Evolutionary conservation across 2,329 filamentous ascomycete genomes (phyloP), one percentile per base, ranked within the genome.

Genomic region (Fusarium virguliforme): DNA sequence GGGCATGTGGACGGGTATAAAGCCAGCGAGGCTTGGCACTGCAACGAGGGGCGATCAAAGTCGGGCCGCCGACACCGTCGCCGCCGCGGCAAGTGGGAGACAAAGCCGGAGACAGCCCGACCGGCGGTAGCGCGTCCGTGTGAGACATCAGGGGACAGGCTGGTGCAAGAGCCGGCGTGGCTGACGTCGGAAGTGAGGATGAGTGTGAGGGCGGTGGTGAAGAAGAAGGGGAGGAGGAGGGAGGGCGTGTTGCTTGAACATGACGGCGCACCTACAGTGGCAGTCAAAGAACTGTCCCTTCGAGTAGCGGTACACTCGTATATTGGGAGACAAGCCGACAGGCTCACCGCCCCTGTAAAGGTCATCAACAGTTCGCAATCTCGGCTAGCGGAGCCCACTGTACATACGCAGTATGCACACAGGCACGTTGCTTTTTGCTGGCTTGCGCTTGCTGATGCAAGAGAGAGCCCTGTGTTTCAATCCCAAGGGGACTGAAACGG

Each of bases 231-330:
- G 22, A 22, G 28, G 13, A 37, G 18, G 34, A 32, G 5, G 24
- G 13, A 22, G 22, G 18, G 18, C 46, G 30, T 30, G 26, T 30
- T 51, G 30, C 40, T 56, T 37, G 32, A 46, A 53, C 32, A 41
- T 13, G 35, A 30, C 28, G 54, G 43, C 43, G 43, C 18, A 75
- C 91, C 75, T 87, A 95, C 94, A 98, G 79, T 98, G 95, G 75
- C 93, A 91, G 77, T 94, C 94, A 79, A 98, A 98, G 79, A 95
- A 97, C 78, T 98, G 94, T 0, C 93, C 94, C 71, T 91, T 89
- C 1, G 87, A 88, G 80, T 98, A 98, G 24, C 95, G 89, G 82
- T 98, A 98, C 32, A 98, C 89, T 35, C 95, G 87, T 61, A 98
- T 97, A 72, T 97, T 97, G 8, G 93, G 90, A 80, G 94, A 97